Evolutionary conservation across 768 basidiomycete species (phyloP), one percentile per base, ranked within the genome.

Genomic region (Pleurotus giganteus): DNA sequence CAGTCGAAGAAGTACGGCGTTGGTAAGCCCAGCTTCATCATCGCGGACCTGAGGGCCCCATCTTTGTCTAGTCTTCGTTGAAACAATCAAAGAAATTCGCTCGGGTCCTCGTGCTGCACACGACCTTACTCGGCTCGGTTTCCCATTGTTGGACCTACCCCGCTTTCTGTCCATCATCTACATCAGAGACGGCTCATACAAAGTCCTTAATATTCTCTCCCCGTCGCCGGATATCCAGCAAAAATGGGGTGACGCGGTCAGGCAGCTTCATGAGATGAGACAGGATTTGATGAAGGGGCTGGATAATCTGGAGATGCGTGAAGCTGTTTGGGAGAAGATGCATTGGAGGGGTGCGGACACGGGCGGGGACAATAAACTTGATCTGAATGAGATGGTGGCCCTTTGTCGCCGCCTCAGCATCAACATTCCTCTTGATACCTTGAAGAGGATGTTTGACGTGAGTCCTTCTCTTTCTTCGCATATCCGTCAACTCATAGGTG

Each of bases 101-200:
- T 79, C 86, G 3, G 90, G 88, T 6, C 66, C 82, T 1, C 87
- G 91, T 47, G 86, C 89, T 2, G 77, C 85, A 8, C 85, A 88
- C 67, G 85, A 91, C 64, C 84, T 89, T 56, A 80, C 86, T 55
- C 87, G 86, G 61, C 88, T 88, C 62, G 84, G 84, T 62, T 78
- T 90, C 26, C 73, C 87, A 0, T 71, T 76, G 51, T 81, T 86
- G 52, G 83, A 80, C 60, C 84, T 90, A 62, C 79, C 85, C 58
- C 81, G 88, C 26, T 97, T 94, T 91, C 78, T 96, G 57, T 91
- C 91, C 0, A 83, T 96, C 73, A 80, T 94, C 55, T 94, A 96
- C 66, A 82, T 90, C 47, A 73, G 87, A 54, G 84, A 87, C 53
- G 86, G 82, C 34, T 76, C 76, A 37, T 93, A 91, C 78, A 96